phyloP scores from a whole-genome alignment of 2,329 filamentous ascomycete genomes.

The Bipolaris victoriae region DNA sequence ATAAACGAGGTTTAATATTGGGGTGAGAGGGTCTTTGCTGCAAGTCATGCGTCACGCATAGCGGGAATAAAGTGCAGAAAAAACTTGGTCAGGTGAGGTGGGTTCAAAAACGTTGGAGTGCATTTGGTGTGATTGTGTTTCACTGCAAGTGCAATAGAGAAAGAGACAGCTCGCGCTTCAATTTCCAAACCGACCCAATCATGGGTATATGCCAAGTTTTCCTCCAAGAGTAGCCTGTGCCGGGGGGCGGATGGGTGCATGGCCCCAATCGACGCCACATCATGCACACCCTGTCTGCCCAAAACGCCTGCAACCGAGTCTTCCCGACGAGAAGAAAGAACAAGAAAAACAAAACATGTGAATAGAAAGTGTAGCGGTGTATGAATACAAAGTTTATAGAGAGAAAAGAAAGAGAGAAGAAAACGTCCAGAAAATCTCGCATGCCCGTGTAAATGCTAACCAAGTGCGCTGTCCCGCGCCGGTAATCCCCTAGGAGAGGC shows the following conservation, averaged over 20 bases:
- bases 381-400: slow-evolving; percentile 5
- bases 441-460: slow-evolving; percentile 18
- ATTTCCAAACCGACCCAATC: background rate
- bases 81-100: background rate
- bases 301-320: slow-evolving; percentile 8
- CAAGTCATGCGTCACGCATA: background rate
- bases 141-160: too few species aligned
- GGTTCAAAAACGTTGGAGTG: background rate
- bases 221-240: background rate
- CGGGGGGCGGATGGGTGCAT: slow-evolving; percentile 1
- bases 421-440: background rate
- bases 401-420: slow-evolving; percentile 1
- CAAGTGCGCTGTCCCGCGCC: slow-evolving; percentile 3
- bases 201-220: background rate
- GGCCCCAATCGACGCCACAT: slow-evolving; percentile 1
- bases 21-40: background rate
- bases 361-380: slow-evolving; percentile 7
- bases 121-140: background rate
- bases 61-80: too few species aligned
- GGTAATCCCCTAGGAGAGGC: slow-evolving; percentile 1
- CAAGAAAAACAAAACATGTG: background rate
- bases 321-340: background rate
- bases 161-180: background rate
- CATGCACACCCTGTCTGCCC: background rate
- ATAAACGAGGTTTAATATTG: background rate